Percentiles rank a stretch among this genome's conserved stretches.
These are phyloP conservation scores for Phytomonas sp. DNA, from an alignment of 208 protist species.

Conservation along the genomic window DNA sequence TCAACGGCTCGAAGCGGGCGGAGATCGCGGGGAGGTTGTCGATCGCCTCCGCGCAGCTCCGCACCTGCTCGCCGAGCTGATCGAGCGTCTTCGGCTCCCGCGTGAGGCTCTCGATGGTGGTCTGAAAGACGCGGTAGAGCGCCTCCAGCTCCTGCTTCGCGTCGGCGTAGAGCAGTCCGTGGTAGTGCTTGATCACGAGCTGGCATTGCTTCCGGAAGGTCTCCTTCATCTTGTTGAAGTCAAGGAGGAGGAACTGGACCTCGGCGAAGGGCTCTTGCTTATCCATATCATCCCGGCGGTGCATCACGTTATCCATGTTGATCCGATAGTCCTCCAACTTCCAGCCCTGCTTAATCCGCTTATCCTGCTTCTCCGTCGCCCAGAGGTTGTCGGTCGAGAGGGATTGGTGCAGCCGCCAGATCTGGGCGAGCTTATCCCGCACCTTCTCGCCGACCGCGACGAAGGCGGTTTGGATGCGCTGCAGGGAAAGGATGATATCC, in stretches of 20 bases:
- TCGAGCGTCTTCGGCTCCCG: conserved; percentile 90
- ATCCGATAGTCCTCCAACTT: conserved; percentile 92
- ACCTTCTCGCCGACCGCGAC: conserved; percentile 88
- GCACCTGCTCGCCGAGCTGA: conserved; percentile 89
- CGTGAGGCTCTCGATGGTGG: conserved; percentile 64
- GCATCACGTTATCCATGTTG: conserved; percentile 93
- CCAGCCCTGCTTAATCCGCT: conserved; percentile 89
- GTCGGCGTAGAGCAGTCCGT: conserved; percentile 91
- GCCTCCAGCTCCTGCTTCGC: conserved; percentile 86
- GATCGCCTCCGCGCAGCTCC: conserved; percentile 69
- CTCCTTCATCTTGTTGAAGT: conserved; percentile 95
- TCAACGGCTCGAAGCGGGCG: conserved; percentile 87
- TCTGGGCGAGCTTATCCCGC: conserved; percentile 90
- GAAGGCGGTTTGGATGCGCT: conserved; percentile 88
- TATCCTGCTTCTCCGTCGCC: conserved; percentile 89
- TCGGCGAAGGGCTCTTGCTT: conserved; percentile 93
- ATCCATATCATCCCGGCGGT: conserved; percentile 91
- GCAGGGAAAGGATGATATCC: conserved; percentile 89
- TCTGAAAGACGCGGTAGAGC: conserved; percentile 85
- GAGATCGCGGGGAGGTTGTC: conserved; percentile 75
- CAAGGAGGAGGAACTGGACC: conserved; percentile 93
- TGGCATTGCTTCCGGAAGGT: conserved; percentile 93
- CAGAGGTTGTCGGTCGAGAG: conserved; percentile 92
- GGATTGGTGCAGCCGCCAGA: conserved; percentile 95
- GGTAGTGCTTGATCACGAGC: conserved; percentile 94